Evolutionary conservation across 495 filamentous ascomycete genomes (phyloP).

Genomic region (Penicillium crystallinum): DNA sequence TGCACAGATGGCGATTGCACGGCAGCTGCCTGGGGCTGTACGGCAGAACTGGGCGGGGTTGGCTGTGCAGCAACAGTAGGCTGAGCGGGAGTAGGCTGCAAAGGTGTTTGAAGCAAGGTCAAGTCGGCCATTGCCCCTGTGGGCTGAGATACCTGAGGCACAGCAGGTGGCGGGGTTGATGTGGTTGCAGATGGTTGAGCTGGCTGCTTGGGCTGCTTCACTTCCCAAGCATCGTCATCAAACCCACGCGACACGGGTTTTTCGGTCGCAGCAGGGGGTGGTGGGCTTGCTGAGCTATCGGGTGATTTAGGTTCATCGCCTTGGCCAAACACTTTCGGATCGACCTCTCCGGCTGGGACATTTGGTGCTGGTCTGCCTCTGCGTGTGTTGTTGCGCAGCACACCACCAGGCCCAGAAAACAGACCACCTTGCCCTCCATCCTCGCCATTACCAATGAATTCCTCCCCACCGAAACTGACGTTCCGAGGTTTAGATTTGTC

Average conservation of each 20-base stretch:
- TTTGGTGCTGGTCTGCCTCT: constrained; percentile 84
- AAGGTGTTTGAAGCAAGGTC: constrained; percentile 66
- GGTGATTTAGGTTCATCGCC: constrained; percentile 42
- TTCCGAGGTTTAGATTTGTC: constrained; percentile 54
- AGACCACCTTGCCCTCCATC: constrained; percentile 61
- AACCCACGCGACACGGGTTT: constrained; percentile 61
- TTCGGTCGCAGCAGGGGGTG: constrained; percentile 37
- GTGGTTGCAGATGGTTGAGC: constrained; percentile 24
- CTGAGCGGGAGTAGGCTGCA: constrained; percentile 66
- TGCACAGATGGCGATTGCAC: constrained; percentile 46
- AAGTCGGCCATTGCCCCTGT: constrained; percentile 75
- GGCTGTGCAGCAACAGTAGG: constrained; percentile 37
- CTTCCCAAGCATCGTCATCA: constrained; percentile 96
- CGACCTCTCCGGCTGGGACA: constrained; percentile 75
- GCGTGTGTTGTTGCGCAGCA: constrained; percentile 88
- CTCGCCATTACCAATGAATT: constrained; percentile 48
- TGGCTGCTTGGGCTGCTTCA: constrained; percentile 77
- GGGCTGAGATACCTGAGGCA: constrained; percentile 42
- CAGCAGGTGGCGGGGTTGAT: constrained; percentile 31
- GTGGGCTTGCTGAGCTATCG: constrained; percentile 39
- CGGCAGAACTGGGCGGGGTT: constrained; percentile 20
- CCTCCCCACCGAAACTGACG: constrained; percentile 56
- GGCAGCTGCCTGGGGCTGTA: constrained; percentile 46
- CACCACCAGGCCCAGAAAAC: constrained; percentile 87
- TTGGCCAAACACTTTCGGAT: constrained; percentile 78